Percentiles rank a stretch among this genome's conserved stretches.
Evolutionary conservation across 768 basidiomycete genomes (phyloP).

Genomic region (Termitomyces sp.): DNA sequence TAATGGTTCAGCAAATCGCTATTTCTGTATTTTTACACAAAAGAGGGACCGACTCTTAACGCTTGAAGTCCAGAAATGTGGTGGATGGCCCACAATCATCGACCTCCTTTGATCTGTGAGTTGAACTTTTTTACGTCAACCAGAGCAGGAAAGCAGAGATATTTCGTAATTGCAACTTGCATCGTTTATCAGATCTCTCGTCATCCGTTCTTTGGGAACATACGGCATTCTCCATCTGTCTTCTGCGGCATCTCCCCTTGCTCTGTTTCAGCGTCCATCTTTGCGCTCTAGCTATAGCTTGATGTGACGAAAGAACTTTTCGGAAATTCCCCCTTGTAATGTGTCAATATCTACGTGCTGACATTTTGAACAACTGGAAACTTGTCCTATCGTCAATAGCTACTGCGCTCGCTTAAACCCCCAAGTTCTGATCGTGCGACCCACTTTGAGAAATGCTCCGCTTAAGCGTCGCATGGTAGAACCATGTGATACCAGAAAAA

Average conservation of each 20-base stretch:
- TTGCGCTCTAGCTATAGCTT: too few species aligned
- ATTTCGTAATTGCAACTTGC: neutral
- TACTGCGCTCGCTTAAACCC: neutral
- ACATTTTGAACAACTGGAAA: neutral
- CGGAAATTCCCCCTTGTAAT: neutral
- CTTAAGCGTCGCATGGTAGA: neutral
- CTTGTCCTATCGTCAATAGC: neutral
- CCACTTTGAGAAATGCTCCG: neutral
- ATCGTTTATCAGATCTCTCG: neutral
- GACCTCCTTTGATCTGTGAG: neutral
- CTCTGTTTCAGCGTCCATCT: neutral
- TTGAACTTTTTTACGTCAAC: neutral
- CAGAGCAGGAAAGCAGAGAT: neutral
- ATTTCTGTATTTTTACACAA: neutral
- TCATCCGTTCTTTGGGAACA: neutral
- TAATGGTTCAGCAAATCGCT: neutral
- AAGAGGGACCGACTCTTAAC: neutral
- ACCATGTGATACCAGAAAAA: neutral
- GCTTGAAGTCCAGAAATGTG: neutral
- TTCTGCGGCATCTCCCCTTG: neutral
- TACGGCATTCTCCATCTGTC: neutral
- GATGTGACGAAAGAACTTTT: too few species aligned
- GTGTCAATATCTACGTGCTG: neutral
- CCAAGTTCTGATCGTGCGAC: neutral
- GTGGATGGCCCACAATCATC: neutral